phyloP scores from a whole-genome alignment of 1,139 yeast genomes.

The Yamadazyma pseudoaaseri region DNA sequence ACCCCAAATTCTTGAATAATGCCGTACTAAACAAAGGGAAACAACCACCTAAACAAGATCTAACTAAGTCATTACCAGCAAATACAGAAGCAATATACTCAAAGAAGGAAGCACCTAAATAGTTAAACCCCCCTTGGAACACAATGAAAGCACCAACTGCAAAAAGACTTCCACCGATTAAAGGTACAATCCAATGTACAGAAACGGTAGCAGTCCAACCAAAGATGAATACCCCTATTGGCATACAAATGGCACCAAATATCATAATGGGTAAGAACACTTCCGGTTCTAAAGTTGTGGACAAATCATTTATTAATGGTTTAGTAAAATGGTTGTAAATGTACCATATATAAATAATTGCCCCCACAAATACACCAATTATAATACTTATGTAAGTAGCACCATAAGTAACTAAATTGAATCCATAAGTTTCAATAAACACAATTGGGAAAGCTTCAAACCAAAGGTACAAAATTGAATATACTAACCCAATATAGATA shows the following conservation, averaged over 20 bases:
- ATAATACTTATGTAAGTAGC: constrained; percentile 21
- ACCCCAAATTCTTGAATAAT: constrained; percentile 42
- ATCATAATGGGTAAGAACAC: constrained; percentile 54
- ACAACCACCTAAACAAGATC: constrained; percentile 27
- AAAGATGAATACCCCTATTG: constrained; percentile 30
- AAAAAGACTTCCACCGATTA: constrained; percentile 28
- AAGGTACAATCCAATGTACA: constrained; percentile 31
- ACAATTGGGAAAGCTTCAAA: constrained; percentile 35
- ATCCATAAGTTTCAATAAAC: constrained; percentile 20
- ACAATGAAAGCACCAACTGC: constrained; percentile 28
- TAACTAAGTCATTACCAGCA: constrained; percentile 28
- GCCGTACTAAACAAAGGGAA: constrained; percentile 38
- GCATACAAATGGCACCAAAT: constrained; percentile 27
- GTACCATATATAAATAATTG: constrained; percentile 20
- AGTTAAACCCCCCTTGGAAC: constrained; percentile 41
- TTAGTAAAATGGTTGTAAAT: constrained; percentile 21
- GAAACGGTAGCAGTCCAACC: constrained; percentile 29
- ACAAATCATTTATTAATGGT: constrained; percentile 37
- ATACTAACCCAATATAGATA: constrained; percentile 30
- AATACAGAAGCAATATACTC: constrained; percentile 30
- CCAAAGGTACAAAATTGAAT: constrained; percentile 30
- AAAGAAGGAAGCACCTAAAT: constrained; percentile 62
- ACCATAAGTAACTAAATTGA: constrained; percentile 28
- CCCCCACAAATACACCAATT: constrained; percentile 22
- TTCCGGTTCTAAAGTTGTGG: constrained; percentile 56